Evolutionary conservation across 2,329 filamentous ascomycete genomes (phyloP), one percentile per base, ranked within the genome.

Genomic region (Scedosporium aurantiacum): DNA sequence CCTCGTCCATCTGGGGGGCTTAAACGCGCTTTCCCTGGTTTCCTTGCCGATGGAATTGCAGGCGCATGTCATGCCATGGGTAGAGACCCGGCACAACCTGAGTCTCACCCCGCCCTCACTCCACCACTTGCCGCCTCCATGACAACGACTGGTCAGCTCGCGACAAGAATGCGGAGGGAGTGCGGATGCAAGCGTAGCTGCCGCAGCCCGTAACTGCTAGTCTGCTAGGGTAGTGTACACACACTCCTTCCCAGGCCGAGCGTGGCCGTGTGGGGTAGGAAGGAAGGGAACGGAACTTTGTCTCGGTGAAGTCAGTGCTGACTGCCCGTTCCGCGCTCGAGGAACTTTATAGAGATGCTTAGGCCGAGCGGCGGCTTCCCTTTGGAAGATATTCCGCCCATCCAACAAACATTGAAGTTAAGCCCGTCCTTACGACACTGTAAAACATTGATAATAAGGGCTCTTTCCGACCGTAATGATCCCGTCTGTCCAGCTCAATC

Each of bases 191-290:
- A 40, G 45, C 50, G 50, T 54, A 27, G 50, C n/a, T 54, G 23
- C 50, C 50, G 23, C 23, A 47, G 41, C 57, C 57, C 40, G 57
- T 27, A n/a, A 21, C 23, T 18, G 3, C 7, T 45, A 7, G n/a
- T n/a, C n/a, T n/a, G n/a, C n/a, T n/a, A n/a, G n/a, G n/a, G n/a
- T n/a, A n/a, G n/a, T n/a, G n/a, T n/a, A n/a, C n/a, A n/a, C n/a
- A n/a, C 40, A 12, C 40, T 50, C 43, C 47, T 60, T 55, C 58
- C 45, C 58, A 41, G 58, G 58, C 58, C 58, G 58, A 60, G 27
- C 58, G 28, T 60, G 58, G 58, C 58, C 58, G 58, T 50, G 54
- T 57, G 27, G n/a, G 14, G 50, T 54, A 23, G 18, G 50, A 8
- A 27, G 50, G 18, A 14, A 54, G 21, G 23, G 18, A 14, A 23